Evolutionary conservation across 345 rosid genomes (phyloP), one percentile per base, ranked within the genome.

Genomic region (Brassica cretica): DNA sequence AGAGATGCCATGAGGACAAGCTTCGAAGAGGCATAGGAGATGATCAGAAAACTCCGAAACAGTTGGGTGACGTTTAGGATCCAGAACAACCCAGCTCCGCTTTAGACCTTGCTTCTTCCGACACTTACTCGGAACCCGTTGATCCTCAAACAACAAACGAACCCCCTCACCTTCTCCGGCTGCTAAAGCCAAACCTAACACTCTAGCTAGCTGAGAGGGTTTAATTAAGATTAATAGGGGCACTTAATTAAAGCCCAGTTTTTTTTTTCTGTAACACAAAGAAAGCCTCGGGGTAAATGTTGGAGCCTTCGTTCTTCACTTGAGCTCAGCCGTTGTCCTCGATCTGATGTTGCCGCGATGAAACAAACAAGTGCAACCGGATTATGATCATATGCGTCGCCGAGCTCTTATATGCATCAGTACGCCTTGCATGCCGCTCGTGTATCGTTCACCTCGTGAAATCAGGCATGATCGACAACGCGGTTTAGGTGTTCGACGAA

Each of bases 401-500:
- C 76, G 72, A 80, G 79, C 60, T 76, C 80, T 87, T 93, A 86
- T 84, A 93, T 95, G 99, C 84, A 85, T 89, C 89, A 8, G 79
- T 85, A 76, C 98, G 99, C 92, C 97, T 85, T 39, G 79, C 88
- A 70, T 90, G 87, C 84, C 98, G 97, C 71, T 81, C 93, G 73
- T 87, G 85, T 41, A 90, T 95, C 29, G 77, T 93, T 0, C 37
- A 46, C 6, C 79, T 84, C 21, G 97, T 93, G 14, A 93, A 90
- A 68, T 75, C 92, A 33, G 97, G 97, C 35, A 85, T 85, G 59
- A 83, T 95, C 77, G 93, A 91, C 64, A 84, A 87, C 21, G 98
- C 99, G 73, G 66, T 88, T 86, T 82, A 84, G 29, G 85, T 93
- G 93, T 95, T 93, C 92, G 97, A 93, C 78, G 87, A 90, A 91